Evolutionary conservation across 2,329 filamentous ascomycete species (phyloP), one percentile per base, ranked within the genome.

Genomic region (Colletotrichum camelliae): DNA sequence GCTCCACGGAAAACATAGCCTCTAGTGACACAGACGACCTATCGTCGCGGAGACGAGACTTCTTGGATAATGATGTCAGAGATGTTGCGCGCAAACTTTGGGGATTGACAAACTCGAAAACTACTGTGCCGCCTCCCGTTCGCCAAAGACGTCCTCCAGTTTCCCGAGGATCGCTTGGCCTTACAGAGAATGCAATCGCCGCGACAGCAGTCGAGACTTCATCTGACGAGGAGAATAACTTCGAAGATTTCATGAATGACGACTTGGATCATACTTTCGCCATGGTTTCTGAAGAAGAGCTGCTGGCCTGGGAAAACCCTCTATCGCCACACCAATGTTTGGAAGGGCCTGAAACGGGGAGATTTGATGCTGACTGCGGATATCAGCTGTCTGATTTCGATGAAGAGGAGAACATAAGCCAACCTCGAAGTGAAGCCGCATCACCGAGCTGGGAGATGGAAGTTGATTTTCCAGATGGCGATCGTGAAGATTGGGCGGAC

Each of bases 241-340:
- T 10, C 18, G 24, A 76, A 8, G 35, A 70, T 7, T 35, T 80
- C 7, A 39, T 82, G 4, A 77, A 79, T 1, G 72, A 52, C 43
- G 43, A 52, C 43, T 52, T 52, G 43, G 43, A 52, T 52, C 43
- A 52, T 7, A 52, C 43, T 52, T 52, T 52, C n/a, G 43, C 43
- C 5, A 52, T 52, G 43, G 43, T 52, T 52, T 52, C 43, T n/a
- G 43, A 52, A 52, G 43, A 52, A 52, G n/a, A 52, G 43, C n/a
- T 52, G 10, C 43, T 52, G 10, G 43, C 43, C 43, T 52, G 43
- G 43, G n/a, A 21, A 52, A n/a, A n/a, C n/a, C 43, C 43, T 21
- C 43, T 21, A n/a, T 24, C n/a, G 43, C 6, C 43, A 52, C 43
- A 21, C n/a, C n/a, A 4, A n/a, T 52, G 18, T 52, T 21, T 24